phyloP scores from a whole-genome alignment of 768 basidiomycete species.

The Pleurotus ostreatus region DNA sequence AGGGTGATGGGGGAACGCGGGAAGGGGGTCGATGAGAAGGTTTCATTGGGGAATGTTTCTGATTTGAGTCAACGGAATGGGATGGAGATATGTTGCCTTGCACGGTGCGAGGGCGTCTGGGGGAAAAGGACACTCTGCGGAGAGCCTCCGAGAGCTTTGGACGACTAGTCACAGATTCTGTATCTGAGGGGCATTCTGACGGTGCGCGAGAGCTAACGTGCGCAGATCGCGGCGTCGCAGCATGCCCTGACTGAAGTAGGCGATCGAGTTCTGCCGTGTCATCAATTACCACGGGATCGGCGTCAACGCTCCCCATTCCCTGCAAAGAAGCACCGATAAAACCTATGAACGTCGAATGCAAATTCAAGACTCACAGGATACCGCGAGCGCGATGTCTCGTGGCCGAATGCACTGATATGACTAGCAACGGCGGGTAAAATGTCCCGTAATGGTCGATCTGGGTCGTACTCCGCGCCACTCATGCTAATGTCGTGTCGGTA shows the following conservation, averaged over 20 bases:
- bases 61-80: conserved; percentile 3
- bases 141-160: conserved; percentile 72
- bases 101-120: conserved; percentile 63
- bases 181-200: conserved; percentile 48
- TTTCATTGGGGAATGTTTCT: conserved; percentile 6
- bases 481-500: conserved; percentile 51
- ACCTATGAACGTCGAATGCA: neutral
- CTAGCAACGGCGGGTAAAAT: conserved; percentile 63
- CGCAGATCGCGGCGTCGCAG: conserved; percentile 31
- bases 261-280: conserved; percentile 60
- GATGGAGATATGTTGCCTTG: conserved; percentile 18
- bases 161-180: conserved; percentile 45
- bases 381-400: conserved; percentile 48
- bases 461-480: conserved; percentile 83
- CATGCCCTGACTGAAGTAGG: conserved; percentile 52
- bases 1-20: neutral
- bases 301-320: conserved; percentile 32
- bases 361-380: conserved; percentile 34
- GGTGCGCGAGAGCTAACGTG: conserved; percentile 44
- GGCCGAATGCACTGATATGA: conserved; percentile 53
- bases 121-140: conserved; percentile 68
- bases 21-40: neutral
- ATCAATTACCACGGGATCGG: conserved; percentile 58
- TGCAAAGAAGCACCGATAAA: conserved; percentile 10
- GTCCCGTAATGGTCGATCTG: conserved; percentile 71